Evolutionary conservation across 2,329 filamentous ascomycete genomes (phyloP), one percentile per base, ranked within the genome.

Genomic region (Juglanconis juglandina): DNA sequence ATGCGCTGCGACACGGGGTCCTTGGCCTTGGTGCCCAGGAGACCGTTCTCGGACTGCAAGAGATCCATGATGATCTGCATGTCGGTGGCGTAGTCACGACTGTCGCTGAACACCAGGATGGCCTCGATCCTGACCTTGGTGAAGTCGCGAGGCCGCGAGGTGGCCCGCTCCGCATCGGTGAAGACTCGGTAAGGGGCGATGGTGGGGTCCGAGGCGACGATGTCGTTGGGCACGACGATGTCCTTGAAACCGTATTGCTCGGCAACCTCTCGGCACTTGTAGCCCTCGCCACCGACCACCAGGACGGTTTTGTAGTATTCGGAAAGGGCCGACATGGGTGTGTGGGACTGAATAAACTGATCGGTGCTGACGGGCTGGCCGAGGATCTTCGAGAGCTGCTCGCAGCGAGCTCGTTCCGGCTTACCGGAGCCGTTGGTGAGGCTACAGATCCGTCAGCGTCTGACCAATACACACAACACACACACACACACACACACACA

Each of bases 231-330:
- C 30, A 89, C 86, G 55, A 90, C 79, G 64, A 90, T 86, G 70
- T 90, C 84, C 74, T 88, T 83, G 81, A 91, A 91, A 59, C 88
- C 88, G 71, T 91, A 91, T 69, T 83, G 77, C 76, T 91, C 85
- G 35, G 88, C 88, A 2, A 90, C 87, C 68, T 89, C 86, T 54
- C 88, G 87, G 76, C 88, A 89, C 71, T 86, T 85, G 78, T 88
- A 90, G 60, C 87, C 88, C 71, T 91, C 88, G 68, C 89, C 89
- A 72, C 89, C 89, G 44, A 90, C 86, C 3, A 91, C 88, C 3
- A 92, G 81, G 41, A 92, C 88, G 3, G 88, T 91, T 67, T 85
- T 82, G 79, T 91, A 91, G 81, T 91, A 91, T 73, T 91, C 87
- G 30, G 88, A 78, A 68, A 91, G 76, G 50, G 88, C 89, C 61